Evolutionary conservation across 1,284 basidiomycete genomes (phyloP).

Genomic region (Apiotrichum montevideense): DNA sequence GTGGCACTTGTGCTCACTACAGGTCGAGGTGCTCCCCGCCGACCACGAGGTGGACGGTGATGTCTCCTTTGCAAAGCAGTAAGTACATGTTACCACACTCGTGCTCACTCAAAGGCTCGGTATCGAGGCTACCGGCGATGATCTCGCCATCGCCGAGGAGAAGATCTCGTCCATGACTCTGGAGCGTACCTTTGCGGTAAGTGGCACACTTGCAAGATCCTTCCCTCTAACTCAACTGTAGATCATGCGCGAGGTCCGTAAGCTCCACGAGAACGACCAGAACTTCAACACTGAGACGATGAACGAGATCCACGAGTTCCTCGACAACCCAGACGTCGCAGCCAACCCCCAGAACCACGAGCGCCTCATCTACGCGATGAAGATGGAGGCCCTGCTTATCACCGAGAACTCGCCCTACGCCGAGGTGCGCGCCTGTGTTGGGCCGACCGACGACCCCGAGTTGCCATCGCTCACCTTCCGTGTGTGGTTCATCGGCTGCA

Average conservation of each 20-base stretch:
- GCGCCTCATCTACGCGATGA: conserved; percentile 29
- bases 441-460: conserved; percentile 66
- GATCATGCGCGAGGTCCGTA: conserved; percentile 21
- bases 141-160: conserved; percentile 20
- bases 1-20: too few species aligned
- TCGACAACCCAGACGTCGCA: conserved; percentile 23
- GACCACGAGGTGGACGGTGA: too few species aligned
- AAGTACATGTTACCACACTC: too few species aligned
- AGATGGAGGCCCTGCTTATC: conserved; percentile 34
- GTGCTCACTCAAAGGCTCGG: too few species aligned
- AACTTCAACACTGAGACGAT: conserved; percentile 24
- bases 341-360: conserved; percentile 20
- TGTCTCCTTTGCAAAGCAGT: too few species aligned
- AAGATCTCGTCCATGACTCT: conserved; percentile 17
- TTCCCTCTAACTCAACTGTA: not conserved
- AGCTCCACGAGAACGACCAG: conserved; percentile 31
- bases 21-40: too few species aligned
- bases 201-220: not conserved
- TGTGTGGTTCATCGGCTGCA: conserved; percentile 61
- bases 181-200: conserved; percentile 7
- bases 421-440: conserved; percentile 76
- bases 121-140: conserved; percentile 14
- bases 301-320: conserved; percentile 20
- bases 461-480: conserved; percentile 81
- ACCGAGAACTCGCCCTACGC: conserved; percentile 65